Conservation (phyloP, 495 filamentous ascomycete species). For the Penicillium coffeae region DNA sequence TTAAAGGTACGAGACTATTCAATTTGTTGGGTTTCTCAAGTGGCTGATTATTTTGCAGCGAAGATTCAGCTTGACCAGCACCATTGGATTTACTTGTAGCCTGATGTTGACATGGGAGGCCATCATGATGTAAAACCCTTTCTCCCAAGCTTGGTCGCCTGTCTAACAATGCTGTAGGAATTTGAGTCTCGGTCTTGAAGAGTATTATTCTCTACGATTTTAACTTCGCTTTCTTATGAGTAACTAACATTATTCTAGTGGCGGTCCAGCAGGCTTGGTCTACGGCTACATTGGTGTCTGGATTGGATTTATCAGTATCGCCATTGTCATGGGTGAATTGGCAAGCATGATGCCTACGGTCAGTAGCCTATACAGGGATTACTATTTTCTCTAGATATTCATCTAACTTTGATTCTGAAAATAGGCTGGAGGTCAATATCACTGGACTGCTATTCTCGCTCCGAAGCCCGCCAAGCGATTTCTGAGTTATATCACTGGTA, state of each 20-base stretch:
- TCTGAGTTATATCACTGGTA: slow-evolving; percentile 1
- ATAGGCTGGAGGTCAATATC: not conserved
- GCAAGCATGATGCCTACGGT: slow-evolving; percentile 1
- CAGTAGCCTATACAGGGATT: not conserved
- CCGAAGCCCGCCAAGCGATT: not conserved
- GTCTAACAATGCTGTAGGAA: not conserved
- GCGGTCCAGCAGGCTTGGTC: not conserved
- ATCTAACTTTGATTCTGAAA: not conserved
- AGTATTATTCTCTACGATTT: not conserved
- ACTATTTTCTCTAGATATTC: not conserved
- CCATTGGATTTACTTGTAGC: slow-evolving; percentile 1
- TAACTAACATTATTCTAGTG: not conserved
- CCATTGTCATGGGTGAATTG: not conserved
- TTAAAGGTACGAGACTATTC: not conserved
- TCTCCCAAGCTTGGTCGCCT: not conserved
- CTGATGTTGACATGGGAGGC: slow-evolving; percentile 1
- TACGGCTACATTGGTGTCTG: not conserved
- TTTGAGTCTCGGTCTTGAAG: not conserved
- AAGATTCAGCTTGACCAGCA: not conserved
- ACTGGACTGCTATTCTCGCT: not conserved
- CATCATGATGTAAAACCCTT: not conserved
- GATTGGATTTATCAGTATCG: slow-evolving; percentile 1
- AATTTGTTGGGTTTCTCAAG: not conserved
- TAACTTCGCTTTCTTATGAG: too few relatives aligned
- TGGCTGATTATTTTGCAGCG: not conserved